Evolutionary conservation across 257 asterid species (phyloP).

Genomic region (Solanum piurae): DNA sequence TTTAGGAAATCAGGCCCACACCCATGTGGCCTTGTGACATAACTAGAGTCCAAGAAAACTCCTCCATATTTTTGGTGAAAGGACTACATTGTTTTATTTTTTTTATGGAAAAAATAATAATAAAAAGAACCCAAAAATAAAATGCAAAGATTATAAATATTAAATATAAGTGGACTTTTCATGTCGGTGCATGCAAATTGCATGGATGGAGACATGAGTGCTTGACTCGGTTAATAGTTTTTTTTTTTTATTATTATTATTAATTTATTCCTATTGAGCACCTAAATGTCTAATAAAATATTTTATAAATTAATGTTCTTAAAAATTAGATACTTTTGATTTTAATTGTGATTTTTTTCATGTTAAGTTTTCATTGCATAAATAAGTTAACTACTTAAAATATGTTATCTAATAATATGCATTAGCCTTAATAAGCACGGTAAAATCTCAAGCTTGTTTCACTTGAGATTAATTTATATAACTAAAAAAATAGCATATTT

Average conservation of each 20-base stretch:
- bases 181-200: background rate
- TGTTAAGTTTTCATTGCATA: too few relatives aligned
- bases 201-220: background rate
- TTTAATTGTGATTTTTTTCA: too few relatives aligned
- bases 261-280: background rate
- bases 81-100: background rate
- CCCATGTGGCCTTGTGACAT: slow-evolving; percentile 10
- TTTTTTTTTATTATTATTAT: background rate
- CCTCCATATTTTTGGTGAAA: background rate
- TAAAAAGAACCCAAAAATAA: background rate
- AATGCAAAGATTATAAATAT: background rate
- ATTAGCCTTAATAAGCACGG: too few relatives aligned
- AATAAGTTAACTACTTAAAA: too few relatives aligned
- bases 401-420: too few relatives aligned
- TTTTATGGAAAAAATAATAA: background rate
- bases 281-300: too few relatives aligned
- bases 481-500: too few relatives aligned
- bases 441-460: too few relatives aligned
- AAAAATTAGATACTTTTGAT: too few relatives aligned
- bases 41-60: background rate
- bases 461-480: too few relatives aligned
- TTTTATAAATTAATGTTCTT: too few relatives aligned
- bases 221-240: background rate
- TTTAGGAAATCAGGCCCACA: background rate
- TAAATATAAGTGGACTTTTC: background rate